Evolutionary conservation across 345 rosid species (phyloP), one percentile per base, ranked within the genome.

Genomic region (Syzygium aromaticum): DNA sequence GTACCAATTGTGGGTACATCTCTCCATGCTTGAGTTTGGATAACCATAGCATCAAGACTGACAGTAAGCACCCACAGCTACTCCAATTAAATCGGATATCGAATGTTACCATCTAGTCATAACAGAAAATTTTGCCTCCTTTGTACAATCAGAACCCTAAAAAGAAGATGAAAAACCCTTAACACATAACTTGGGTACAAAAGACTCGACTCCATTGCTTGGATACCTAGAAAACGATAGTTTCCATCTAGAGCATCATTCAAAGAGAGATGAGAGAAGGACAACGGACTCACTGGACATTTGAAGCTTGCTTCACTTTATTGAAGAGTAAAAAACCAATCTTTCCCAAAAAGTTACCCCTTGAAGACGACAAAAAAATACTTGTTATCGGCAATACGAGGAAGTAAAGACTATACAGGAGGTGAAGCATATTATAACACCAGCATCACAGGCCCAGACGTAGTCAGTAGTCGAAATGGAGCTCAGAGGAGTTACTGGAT

Each of bases 391-490:
- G 27, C 38, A 59, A 40, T 25, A n/a, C 40, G 11, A 3, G 52
- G 38, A 57, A 11, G 28, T 25, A 25, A 56, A 56, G n/a, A 49
- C 15, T 78, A 6, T 91, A 94, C 99, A 94, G 40, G 97, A 95
- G 86, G 96, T 95, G 89, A 97, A 97, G 92, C 98, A 97, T 88
- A 96, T 92, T 77, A 97, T 56, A 14, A 90, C 94, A 86, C 95
- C 95, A n/a, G 92, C 95, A 87, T 93, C 90, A 27, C 95, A 93
- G 59, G 98, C 95, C 96, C 94, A 94, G 15, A 90, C 88, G 53
- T 91, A 92, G 77, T 88, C 87, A 23, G 87, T 13, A n/a, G 89
- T 82, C 40, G 30, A 11, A 59, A 59, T 11, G 54, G 56, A 83
- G 13, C 52, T 53, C 53, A 10, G 3, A 83, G 53, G 33, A 83